Evolutionary conservation across 331 rosid genomes (phyloP), one percentile per base, ranked within the genome.

Genomic region (Quercus phellos): DNA sequence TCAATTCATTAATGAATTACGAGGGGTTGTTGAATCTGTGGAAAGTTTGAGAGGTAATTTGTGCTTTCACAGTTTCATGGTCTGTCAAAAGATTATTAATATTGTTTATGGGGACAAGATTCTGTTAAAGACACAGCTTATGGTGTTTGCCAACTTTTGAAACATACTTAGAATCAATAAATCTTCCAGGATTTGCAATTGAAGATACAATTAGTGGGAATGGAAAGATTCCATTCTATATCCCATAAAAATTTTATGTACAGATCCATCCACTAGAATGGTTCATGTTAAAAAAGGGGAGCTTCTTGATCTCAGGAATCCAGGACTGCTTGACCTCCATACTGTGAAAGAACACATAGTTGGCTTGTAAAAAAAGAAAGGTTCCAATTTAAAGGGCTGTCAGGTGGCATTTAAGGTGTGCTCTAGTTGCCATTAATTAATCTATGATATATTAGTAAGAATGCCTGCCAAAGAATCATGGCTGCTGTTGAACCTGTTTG

Each of bases 11-110:
- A 69, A 68, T 3, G 91, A 86, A 77, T 46, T 94, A 26, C 81
- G 64, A 53, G 59, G 35, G 78, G 74, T 82, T 76, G 89, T 85
- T 68, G 73, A 74, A 75, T 83, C 97, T 21, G 51, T 90, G 56
- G 90, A 87, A 67, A 84, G 70, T 76, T 83, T 94, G 61, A 89
- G 97, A 90, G 98, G 99, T 94, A 74, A 84, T 46, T 68, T 77
- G 35, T 55, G 73, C 51, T 79, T 84, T 78, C 51, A 38, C 77
- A 54, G 22, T 75, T 32, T 32, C 38, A 32, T 32, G 38, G 38
- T 77, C 55, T 80, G n/a, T 19, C 63, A 13, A 30, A 18, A 43
- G 1, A 18, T 74, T 46, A 46, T n/a, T 42, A 32, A 5, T 32
- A 32, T 32, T 32, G 5, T 32, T 32, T 32, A 32, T 32, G 38